phyloP scores from a whole-genome alignment of 2,329 filamentous ascomycete species.

The Juglanconis juglandina region DNA sequence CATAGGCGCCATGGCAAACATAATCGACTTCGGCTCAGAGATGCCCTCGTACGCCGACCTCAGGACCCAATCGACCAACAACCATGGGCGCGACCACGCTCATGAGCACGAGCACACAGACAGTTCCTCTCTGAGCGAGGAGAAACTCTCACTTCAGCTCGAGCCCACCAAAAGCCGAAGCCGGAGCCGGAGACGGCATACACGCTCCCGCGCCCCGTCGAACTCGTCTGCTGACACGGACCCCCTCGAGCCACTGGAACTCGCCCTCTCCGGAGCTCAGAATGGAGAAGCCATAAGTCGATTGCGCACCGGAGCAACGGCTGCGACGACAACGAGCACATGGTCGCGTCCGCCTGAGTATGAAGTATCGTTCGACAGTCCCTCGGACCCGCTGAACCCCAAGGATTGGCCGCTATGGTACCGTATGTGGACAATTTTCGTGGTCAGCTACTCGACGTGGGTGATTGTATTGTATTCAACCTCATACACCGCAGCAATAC shows the following conservation, averaged over 20 bases:
- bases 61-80: background rate
- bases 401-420: constrained; percentile 62
- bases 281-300: constrained; percentile 36
- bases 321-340: constrained; percentile 35
- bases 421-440: constrained; percentile 36
- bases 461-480: constrained; percentile 66
- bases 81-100: background rate
- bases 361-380: constrained; percentile 64
- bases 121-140: background rate
- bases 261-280: constrained; percentile 10
- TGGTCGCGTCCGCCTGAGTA: constrained; percentile 50
- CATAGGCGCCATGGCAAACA: background rate
- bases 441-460: constrained; percentile 41
- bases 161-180: background rate
- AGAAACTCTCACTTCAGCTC: background rate
- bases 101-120: constrained; percentile 9
- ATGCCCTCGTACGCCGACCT: background rate
- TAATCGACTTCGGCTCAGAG: background rate
- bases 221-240: constrained; percentile 10
- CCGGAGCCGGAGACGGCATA: background rate
- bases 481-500: constrained; percentile 67
- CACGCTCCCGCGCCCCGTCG: constrained; percentile 11
- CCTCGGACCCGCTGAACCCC: constrained; percentile 57
- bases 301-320: constrained; percentile 29
- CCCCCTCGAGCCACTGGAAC: constrained; percentile 15